Evolutionary conservation across 1,284 basidiomycete species (phyloP), one percentile per base, ranked within the genome.

Genomic region (Melampsora allii-populina): DNA sequence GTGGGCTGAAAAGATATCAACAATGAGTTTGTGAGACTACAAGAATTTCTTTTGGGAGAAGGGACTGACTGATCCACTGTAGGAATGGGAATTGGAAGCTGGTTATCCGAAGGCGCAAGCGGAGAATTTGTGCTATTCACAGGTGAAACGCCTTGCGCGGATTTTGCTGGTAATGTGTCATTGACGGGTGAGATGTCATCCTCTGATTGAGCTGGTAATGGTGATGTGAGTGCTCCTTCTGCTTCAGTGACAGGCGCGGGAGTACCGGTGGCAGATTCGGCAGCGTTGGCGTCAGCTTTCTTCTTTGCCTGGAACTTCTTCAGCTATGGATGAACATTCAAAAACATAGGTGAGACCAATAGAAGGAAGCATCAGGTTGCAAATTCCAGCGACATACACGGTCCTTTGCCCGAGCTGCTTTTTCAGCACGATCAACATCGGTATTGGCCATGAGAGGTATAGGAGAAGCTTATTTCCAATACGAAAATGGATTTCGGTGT

Each of bases 281-380:
- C 53, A 29, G 21, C 12, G 36, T 17, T 65, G n/a, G 46, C 31
- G 58, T 29, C 53, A 19, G 64, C 63, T 36, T 66, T 74, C 64
- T 74, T 74, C 42, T 74, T 74, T 17, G 71, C 71, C 45, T 74
- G 71, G 17, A 74, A 74, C 27, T 74, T 74, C 31, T 74, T 74
- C 14, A 73, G 33, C 69, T 73, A 27, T 63, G 29, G 31, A 45
- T n/a, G 3, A 50, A 60, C 7, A 39, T 24, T 14, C 36, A 21
- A 24, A n/a, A n/a, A 36, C 9, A 56, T 56, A 21, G 27, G 5
- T 56, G n/a, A 56, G n/a, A 29, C 53, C 17, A 50, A 66, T n/a
- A 17, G 6, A 48, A 46, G 33, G n/a, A 67, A 31, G 2, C 33
- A 63, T 36, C 5, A 68, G 27, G 58, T n/a, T 61, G 14, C 12